A percentile compares a stretch with the other conserved stretches of the same genome.
phyloP scores from a whole-genome alignment of 306 rosid genomes.

The Trifolium fragiferum region DNA sequence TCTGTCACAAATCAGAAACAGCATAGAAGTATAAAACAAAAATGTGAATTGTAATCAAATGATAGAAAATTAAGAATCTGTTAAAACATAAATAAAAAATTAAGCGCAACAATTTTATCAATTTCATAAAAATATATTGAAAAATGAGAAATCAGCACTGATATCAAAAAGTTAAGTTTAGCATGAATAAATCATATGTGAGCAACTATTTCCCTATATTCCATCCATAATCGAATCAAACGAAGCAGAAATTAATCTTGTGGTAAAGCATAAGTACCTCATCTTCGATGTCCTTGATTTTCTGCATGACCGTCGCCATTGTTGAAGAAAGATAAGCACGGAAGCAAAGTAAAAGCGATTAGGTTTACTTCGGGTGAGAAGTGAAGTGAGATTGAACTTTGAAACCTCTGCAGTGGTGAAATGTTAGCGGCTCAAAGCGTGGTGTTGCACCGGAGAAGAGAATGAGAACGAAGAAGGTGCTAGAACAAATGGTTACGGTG shows the following conservation, averaged over 20 bases:
- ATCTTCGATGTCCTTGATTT: constrained; percentile 98
- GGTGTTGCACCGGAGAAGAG: constrained; percentile 10
- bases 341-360: neutral
- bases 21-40: neutral
- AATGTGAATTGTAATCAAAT: neutral
- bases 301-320: constrained; percentile 98
- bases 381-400: neutral
- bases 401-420: neutral
- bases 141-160: constrained; percentile 21
- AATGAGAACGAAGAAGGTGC: constrained; percentile 33
- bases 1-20: neutral
- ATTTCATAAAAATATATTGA: neutral
- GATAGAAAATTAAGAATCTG: neutral
- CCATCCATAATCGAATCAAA: neutral
- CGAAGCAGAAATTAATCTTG: neutral
- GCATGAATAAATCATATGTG: neutral
- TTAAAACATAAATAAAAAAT: neutral
- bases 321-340: constrained; percentile 42
- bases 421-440: neutral
- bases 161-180: neutral
- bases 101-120: neutral
- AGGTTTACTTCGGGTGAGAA: neutral
- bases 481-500: constrained; percentile 33
- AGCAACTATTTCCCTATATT: neutral
- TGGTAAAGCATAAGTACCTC: constrained; percentile 63